Percentiles rank a stretch among this genome's conserved stretches.
phyloP scores from a whole-genome alignment of 768 basidiomycete genomes.

The Boletus reticulatus region DNA sequence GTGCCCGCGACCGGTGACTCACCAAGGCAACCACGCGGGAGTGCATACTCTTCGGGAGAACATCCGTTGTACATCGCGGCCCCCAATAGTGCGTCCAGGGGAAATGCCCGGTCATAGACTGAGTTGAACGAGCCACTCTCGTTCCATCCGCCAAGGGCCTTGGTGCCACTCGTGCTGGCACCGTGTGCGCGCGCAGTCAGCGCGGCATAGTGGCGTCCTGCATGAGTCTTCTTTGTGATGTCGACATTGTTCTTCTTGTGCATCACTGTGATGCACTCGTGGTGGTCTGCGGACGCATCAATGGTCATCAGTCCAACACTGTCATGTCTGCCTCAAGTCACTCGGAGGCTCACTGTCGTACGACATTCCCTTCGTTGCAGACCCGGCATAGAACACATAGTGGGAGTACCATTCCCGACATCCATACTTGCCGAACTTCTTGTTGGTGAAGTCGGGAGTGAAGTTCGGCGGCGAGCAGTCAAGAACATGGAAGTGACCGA shows the following conservation, averaged over 20 bases:
- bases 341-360: constrained; percentile 20
- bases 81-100: constrained; percentile 21
- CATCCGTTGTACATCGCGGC: constrained; percentile 21
- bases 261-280: constrained; percentile 23
- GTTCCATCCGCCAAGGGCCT: constrained; percentile 7
- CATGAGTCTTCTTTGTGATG: constrained; percentile 28
- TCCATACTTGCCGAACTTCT: constrained; percentile 26
- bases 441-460: constrained; percentile 26
- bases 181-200: constrained; percentile 30
- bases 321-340: not conserved
- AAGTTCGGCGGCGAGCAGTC: constrained; percentile 19
- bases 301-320: too few relatives aligned
- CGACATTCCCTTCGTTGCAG: constrained; percentile 18
- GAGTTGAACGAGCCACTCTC: not conserved
- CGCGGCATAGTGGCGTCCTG: constrained; percentile 25
- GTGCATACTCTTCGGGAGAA: constrained; percentile 17
- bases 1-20: not conserved
- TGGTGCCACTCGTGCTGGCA: constrained; percentile 23
- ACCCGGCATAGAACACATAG: constrained; percentile 22
- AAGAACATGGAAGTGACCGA: constrained; percentile 31
- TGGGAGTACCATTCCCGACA: constrained; percentile 29
- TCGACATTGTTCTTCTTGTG: constrained; percentile 22
- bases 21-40: constrained; percentile 11
- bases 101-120: not conserved
- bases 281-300: constrained; percentile 13